Conservation (phyloP, 1,284 basidiomycete genomes). For the Grifola frondosa region DNA sequence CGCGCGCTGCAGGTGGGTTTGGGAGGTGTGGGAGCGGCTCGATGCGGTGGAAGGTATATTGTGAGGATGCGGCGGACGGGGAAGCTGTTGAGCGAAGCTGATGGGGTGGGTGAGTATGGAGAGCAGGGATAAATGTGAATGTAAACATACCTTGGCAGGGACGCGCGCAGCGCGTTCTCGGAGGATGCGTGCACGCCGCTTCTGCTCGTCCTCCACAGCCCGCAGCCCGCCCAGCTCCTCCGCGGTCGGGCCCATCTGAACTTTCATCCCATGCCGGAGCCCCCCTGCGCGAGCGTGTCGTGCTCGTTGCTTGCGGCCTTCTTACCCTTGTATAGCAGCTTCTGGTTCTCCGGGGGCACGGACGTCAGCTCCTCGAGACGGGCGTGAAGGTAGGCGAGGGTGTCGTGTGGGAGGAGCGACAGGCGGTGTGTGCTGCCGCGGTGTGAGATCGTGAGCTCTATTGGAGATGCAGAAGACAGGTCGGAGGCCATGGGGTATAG, state of each 20-base stretch:
- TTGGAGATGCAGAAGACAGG: neutral
- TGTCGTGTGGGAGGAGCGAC: conserved; percentile 44
- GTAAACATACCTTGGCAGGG: conserved; percentile 51
- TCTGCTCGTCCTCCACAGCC: conserved; percentile 55
- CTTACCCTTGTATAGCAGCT: conserved; percentile 72
- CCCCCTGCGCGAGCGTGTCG: conserved; percentile 48
- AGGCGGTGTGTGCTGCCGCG: conserved; percentile 48
- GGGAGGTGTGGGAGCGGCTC: conserved; percentile 64
- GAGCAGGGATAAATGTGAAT: neutral
- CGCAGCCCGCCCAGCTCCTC: conserved; percentile 56
- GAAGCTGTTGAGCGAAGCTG: conserved; percentile 58
- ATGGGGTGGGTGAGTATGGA: neutral
- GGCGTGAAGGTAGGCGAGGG: conserved; percentile 47
- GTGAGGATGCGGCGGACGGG: conserved; percentile 34
- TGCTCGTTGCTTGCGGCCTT: conserved; percentile 36
- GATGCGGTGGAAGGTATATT: conserved; percentile 63
- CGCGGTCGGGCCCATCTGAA: conserved; percentile 66
- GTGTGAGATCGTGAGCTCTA: conserved; percentile 38
- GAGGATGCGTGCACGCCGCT: conserved; percentile 55
- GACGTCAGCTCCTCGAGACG: conserved; percentile 60
- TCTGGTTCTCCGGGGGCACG: conserved; percentile 64
- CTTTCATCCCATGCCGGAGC: conserved; percentile 62
- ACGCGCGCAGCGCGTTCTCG: conserved; percentile 56
- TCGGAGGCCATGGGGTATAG: conserved; percentile 8
- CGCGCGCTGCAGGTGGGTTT: conserved; percentile 52